Evolutionary conservation across 2,329 filamentous ascomycete species (phyloP), one percentile per base, ranked within the genome.

Genomic region (Lachnellula arida): DNA sequence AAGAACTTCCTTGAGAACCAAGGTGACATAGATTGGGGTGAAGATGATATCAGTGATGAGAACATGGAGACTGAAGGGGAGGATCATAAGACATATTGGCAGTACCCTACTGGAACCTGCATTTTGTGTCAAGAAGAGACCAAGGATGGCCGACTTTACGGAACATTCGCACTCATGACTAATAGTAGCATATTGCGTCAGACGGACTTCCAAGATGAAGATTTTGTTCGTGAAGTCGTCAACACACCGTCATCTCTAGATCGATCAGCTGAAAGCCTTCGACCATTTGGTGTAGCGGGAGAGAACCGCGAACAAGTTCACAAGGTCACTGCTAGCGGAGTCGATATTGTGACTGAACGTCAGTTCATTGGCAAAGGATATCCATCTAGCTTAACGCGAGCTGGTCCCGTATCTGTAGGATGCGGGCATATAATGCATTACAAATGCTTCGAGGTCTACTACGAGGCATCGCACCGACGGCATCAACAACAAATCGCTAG

Each of bases 351-450:
- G 37, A 81, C 84, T 4, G 91, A 95, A 70, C 84, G 88, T 49
- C 88, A 96, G 72, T 86, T 86, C 5, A 81, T 99, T 48, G 92
- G 93, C 34, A 95, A 92, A 72, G 94, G 94, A 0, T 99, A 96
- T 67, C 87, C 90, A 2, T 78, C 85, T 6, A 77, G 80, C 9
- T 78, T 84, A 42, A 84, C 84, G 35, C 78, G 81, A 28, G 78
- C 82, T 17, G 94, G 92, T 0, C 89, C 93, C 0, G 87, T 97
- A 1, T 89, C 92, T 11, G 89, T 89, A 37, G 91, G 93, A 9
- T 99, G 94, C 72, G 94, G 94, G 2, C 94, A 99, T 71, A 95
- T 99, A 67, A 99, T 99, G 94, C 94, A 99, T 71, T 97, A 89
- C 70, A 85, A 83, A 63, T 99, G 94, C 73, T 99, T 99, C 69